Base-by-base conservation (phyloP, 371 early-diverging fungal species). In the Ordospora pajunii region DNA sequence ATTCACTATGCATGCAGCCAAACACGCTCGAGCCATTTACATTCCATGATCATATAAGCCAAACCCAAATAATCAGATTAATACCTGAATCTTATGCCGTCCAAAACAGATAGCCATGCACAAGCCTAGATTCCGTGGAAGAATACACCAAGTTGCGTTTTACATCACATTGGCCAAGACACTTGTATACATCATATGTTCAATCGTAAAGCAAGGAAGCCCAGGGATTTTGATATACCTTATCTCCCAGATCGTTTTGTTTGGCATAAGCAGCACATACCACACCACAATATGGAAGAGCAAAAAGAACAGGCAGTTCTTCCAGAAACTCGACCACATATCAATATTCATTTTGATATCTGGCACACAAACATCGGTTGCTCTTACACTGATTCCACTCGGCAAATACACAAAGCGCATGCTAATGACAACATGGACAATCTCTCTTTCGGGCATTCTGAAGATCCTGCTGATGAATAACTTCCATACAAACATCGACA, bases 331-430 rank as follows among this genome's bases (percentile, higher is more conserved):
- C 11, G 86, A 86, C 70, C 86, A 86, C 67, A 75, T 78, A 17
- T 83, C 83, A 1, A 86, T 86, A 17, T 86, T 86, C 65, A 32
- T 86, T 32, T 58, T 86, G 12, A 86, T 86, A 27, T 76, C 82
- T 45, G 83, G 86, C 10, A 84, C 84, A 32, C 84, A 86, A 46
- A 82, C 86, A 22, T 82, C 80, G 42, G 78, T 83, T 5, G 46
- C 78, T 21, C 48, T 80, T 22, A 68, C 50, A 37, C 19, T 76
- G 22, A 19, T 73, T 12, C 76, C 74, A 32, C 12, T 53, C 11
- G 53, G 17, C 10, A 5, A 8, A 23, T 27, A 21, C 37, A 53
- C 62, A 22, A 77, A 54, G 23, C 25, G 32, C 27, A 32, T 76
- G 11, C 17, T 82, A 32, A 64, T 44, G 21, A 45, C 78, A 19